Evolutionary conservation across 257 asterid genomes (phyloP).

Genomic region (Penstemon davidsonii): DNA sequence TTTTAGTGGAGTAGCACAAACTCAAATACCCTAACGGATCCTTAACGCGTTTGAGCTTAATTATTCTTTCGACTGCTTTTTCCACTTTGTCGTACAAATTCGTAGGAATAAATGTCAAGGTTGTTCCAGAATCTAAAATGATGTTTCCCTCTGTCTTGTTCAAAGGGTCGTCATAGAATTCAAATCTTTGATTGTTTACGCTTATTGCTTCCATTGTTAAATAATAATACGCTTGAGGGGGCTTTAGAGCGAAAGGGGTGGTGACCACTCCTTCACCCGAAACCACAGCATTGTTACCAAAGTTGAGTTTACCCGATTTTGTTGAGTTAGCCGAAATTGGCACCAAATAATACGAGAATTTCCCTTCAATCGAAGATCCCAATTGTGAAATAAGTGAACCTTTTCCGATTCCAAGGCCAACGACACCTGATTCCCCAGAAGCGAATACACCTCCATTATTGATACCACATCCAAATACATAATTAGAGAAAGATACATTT

Average conservation of each 20-base stretch:
- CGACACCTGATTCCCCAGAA: slow-evolving; percentile 29
- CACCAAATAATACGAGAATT: slow-evolving; percentile 43
- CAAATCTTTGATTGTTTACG: no score
- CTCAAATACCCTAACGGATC: slow-evolving; percentile 27
- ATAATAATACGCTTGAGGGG: slow-evolving; percentile 16
- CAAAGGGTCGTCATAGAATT: no score
- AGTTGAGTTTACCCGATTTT: slow-evolving; percentile 35
- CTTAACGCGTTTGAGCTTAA: slow-evolving; percentile 20
- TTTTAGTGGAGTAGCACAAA: slow-evolving; percentile 27
- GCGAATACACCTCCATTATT: slow-evolving; percentile 23
- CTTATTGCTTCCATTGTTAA: slow-evolving; percentile 35
- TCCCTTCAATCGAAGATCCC: slow-evolving; percentile 19
- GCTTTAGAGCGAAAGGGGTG: slow-evolving; percentile 20
- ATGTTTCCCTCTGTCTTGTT: no score
- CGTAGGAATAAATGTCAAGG: slow-evolving; percentile 31
- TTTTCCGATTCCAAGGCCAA: slow-evolving; percentile 42
- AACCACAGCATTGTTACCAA: slow-evolving; percentile 34
- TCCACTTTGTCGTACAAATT: slow-evolving; percentile 22
- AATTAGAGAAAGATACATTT: slow-evolving; percentile 13
- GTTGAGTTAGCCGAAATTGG: neutral
- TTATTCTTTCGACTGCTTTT: slow-evolving; percentile 15
- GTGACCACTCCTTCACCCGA: slow-evolving; percentile 27
- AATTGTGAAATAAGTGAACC: slow-evolving; percentile 36
- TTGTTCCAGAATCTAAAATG: no score
- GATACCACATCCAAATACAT: slow-evolving; percentile 38